Percentiles rank a stretch among this genome's conserved stretches.
These are phyloP conservation scores for Microthlaspi erraticum DNA, from an alignment of 345 rosid species.

Conservation along the genomic window DNA sequence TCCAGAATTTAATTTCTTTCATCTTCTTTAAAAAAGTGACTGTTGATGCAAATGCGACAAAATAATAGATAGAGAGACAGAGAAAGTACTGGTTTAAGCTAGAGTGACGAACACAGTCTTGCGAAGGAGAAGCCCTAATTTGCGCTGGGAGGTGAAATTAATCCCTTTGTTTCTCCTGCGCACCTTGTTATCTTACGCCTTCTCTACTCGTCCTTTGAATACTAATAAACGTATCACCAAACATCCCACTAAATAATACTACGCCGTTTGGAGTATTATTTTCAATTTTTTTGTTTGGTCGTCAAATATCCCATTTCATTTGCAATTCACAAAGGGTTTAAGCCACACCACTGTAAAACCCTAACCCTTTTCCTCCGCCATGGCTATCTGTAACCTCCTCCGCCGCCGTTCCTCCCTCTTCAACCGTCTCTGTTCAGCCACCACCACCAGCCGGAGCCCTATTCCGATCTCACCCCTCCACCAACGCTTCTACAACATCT, in stretches of 20 bases:
- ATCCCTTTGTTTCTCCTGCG: slow-evolving; percentile 50
- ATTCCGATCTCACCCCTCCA: slow-evolving; percentile 32
- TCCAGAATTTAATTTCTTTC: slow-evolving; percentile 7
- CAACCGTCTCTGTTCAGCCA: slow-evolving; percentile 13
- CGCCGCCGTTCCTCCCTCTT: slow-evolving; percentile 47
- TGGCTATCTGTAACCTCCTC: slow-evolving; percentile 63
- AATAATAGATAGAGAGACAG: slow-evolving; percentile 26
- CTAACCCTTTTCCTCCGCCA: slow-evolving; percentile 33
- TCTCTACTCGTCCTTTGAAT: not conserved
- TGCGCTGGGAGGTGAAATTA: slow-evolving; percentile 65
- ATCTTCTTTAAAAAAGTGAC: slow-evolving; percentile 17
- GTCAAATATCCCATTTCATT: not conserved
- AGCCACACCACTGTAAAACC: slow-evolving; percentile 38
- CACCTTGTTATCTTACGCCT: slow-evolving; percentile 63
- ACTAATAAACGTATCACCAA: slow-evolving; percentile 27
- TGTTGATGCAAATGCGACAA: slow-evolving; percentile 14
- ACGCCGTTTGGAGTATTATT: not conserved
- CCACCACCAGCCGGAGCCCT: not conserved
- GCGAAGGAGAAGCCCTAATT: slow-evolving; percentile 66
- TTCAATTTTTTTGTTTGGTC: not conserved
- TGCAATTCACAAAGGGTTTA: slow-evolving; percentile 35
- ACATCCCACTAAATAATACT: slow-evolving; percentile 4
- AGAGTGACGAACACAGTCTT: slow-evolving; percentile 34
- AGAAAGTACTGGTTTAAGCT: slow-evolving; percentile 40
- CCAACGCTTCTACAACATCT: slow-evolving; percentile 40